Percentiles rank a stretch among this genome's conserved stretches.
Conservation (phyloP, 2,329 filamentous ascomycete genomes). For the Neofusicoccum kwambonambiense region DNA sequence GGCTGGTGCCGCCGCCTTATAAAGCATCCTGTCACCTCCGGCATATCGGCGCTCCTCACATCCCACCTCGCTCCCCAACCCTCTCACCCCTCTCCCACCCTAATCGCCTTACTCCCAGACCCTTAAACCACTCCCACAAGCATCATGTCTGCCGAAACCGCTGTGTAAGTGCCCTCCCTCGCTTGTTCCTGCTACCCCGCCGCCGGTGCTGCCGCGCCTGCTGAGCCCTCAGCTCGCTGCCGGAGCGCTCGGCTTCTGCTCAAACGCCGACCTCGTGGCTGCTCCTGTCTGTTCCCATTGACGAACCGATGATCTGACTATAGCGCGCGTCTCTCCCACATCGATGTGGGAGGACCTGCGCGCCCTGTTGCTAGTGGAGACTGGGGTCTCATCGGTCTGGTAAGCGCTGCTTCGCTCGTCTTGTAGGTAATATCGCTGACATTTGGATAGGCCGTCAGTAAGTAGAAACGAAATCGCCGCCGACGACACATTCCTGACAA, state of each 20-base stretch:
- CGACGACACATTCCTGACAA: not conserved
- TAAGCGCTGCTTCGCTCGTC: conserved; percentile 25
- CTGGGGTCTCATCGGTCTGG: conserved; percentile 55
- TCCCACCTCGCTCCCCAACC: conserved; percentile 18
- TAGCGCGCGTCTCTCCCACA: conserved; percentile 23
- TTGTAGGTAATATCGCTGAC: not conserved
- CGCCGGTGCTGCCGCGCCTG: conserved; percentile 10
- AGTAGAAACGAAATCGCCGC: conserved; percentile 3
- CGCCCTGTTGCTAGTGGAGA: conserved; percentile 37
- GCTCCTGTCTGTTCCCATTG: conserved; percentile 7
- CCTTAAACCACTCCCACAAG: conserved; percentile 10
- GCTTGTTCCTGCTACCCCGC: conserved; percentile 18
- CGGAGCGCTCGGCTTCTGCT: conserved; percentile 15
- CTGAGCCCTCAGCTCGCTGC: conserved; percentile 5
- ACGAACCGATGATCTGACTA: conserved; percentile 19
- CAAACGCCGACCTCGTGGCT: conserved; percentile 4
- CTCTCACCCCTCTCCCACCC: conserved; percentile 12
- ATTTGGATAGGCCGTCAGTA: conserved; percentile 17
- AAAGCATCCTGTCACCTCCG: conserved; percentile 17
- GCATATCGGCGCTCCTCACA: conserved; percentile 22
- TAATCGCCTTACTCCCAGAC: not conserved
- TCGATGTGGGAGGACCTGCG: conserved; percentile 22
- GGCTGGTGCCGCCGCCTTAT: conserved; percentile 18
- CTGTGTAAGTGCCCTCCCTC: conserved; percentile 27
- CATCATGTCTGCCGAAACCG: conserved; percentile 29